phyloP scores from a whole-genome alignment of 106 monocot species.

The Allium fistulosum region DNA sequence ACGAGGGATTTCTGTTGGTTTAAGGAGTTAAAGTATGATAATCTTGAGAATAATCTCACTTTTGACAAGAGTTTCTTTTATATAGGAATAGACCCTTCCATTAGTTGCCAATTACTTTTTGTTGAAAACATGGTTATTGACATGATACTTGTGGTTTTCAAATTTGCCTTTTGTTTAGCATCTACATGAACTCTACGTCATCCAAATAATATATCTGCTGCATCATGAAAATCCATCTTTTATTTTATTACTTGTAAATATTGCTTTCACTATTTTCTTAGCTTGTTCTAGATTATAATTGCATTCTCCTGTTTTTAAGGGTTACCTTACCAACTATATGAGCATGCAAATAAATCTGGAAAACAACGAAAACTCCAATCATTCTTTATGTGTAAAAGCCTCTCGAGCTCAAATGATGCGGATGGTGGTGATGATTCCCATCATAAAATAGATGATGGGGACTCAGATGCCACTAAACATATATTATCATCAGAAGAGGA shows the following conservation, averaged over 20 bases:
- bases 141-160: no score
- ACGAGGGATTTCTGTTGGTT: no score
- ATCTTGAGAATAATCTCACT: no score
- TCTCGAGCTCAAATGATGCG: constrained; percentile 16
- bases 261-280: not conserved
- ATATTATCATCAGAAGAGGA: constrained; percentile 6
- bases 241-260: not conserved
- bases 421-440: constrained; percentile 7
- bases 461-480: constrained; percentile 8
- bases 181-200: no score
- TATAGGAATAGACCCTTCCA: no score
- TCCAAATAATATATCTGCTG: no score
- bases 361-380: constrained; percentile 74
- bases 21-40: no score
- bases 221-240: no score
- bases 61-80: no score
- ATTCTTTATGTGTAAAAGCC: constrained; percentile 50
- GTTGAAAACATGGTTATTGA: no score
- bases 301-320: constrained; percentile 24
- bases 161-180: no score
- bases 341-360: constrained; percentile 20
- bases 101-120: no score
- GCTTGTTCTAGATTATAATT: not conserved
- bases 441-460: constrained; percentile 15
- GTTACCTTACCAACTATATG: constrained; percentile 55